Conservation (phyloP, 2,329 filamentous ascomycete genomes). For the Parastagonospora avenae region DNA sequence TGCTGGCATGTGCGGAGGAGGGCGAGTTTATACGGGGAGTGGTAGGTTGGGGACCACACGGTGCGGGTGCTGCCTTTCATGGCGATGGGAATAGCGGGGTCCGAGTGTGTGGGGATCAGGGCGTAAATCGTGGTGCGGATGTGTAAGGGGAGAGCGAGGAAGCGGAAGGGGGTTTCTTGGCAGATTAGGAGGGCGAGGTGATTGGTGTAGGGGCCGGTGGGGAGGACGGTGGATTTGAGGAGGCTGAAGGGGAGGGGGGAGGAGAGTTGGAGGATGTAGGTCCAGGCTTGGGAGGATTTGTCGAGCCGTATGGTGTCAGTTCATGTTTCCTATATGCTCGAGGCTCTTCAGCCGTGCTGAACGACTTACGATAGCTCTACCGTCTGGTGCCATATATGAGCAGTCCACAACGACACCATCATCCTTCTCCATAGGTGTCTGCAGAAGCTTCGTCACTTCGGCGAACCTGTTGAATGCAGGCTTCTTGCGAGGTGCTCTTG, state of each 20-base stretch:
- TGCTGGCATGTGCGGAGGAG: conserved; percentile 41
- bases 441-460: conserved; percentile 1
- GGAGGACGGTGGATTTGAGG: conserved; percentile 32
- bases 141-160: conserved; percentile 34
- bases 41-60: conserved; percentile 34
- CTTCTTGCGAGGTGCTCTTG: conserved; percentile 5
- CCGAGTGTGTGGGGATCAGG: conserved; percentile 32
- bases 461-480: conserved; percentile 10
- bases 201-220: conserved; percentile 37
- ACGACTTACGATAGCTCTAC: conserved; percentile 3
- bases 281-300: conserved; percentile 23
- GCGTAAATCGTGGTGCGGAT: conserved; percentile 35
- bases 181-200: conserved; percentile 43
- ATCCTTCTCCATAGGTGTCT: background rate
- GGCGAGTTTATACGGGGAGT: conserved; percentile 21
- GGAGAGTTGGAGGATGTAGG: conserved; percentile 36
- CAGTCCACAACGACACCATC: conserved; percentile 10
- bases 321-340: background rate
- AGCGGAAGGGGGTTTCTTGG: conserved; percentile 39
- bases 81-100: conserved; percentile 34
- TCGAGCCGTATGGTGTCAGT: background rate
- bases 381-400: conserved; percentile 1
- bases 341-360: background rate
- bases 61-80: conserved; percentile 32
- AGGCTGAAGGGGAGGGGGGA: conserved; percentile 38